Evolutionary conservation across 2,329 filamentous ascomycete species (phyloP).

Genomic region (Chalaropsis ovoidea): DNA sequence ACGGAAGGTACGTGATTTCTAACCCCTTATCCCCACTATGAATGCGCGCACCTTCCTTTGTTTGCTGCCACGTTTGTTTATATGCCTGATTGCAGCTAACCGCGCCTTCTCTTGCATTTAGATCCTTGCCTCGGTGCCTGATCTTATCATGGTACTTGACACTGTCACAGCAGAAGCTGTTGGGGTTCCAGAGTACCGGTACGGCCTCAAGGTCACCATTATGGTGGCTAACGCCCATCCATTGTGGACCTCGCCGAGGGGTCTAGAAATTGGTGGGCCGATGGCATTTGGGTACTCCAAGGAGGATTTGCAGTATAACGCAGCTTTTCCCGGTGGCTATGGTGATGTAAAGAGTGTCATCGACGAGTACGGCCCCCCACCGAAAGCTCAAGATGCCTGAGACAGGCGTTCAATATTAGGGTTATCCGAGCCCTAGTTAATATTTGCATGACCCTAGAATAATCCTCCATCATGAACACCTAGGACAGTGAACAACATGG

Average conservation of each 20-base stretch:
- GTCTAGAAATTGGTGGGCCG: constrained; percentile 18
- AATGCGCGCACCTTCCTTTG: not conserved
- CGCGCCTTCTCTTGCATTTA: not conserved
- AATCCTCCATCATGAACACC: not conserved
- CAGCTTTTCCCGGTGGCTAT: constrained; percentile 21
- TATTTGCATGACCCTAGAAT: not conserved
- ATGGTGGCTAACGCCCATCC: constrained; percentile 24
- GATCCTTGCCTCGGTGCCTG: constrained; percentile 35
- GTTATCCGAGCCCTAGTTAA: not conserved
- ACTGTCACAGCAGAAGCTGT: constrained; percentile 33
- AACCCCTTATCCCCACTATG: not conserved
- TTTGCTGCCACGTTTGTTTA: not conserved
- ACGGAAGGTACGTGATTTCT: constrained; percentile 26
- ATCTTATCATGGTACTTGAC: constrained; percentile 36
- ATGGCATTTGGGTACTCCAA: constrained; percentile 20
- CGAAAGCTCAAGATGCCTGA: not conserved
- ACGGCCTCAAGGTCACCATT: constrained; percentile 20
- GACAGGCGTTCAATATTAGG: not conserved
- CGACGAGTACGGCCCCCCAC: constrained; percentile 16
- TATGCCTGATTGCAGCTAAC: not conserved
- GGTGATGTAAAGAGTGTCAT: constrained; percentile 20
- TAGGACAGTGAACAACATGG: not conserved
- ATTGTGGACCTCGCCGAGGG: constrained; percentile 16
- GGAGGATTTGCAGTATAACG: constrained; percentile 16
- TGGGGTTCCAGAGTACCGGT: constrained; percentile 33